Percentiles rank a stretch among this genome's conserved stretches.
Evolutionary conservation across 257 asterid species (phyloP).

Genomic region (Forsythia viridissima): DNA sequence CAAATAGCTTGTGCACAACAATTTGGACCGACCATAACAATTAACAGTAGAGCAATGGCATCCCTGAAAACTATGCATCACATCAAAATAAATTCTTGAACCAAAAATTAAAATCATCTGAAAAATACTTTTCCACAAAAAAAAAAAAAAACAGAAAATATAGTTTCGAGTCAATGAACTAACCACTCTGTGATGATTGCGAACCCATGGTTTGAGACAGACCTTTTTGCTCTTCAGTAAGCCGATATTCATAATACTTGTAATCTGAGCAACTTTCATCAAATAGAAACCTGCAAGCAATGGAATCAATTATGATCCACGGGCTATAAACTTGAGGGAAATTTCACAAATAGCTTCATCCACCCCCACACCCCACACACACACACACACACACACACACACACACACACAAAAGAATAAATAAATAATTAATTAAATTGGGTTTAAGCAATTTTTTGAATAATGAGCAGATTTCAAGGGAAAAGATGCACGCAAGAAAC

Average conservation of each 20-base stretch:
- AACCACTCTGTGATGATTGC: slow-evolving; percentile 54
- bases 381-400: too few relatives aligned
- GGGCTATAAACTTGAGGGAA: neutral
- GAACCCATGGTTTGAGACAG: slow-evolving; percentile 54
- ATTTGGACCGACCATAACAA: neutral
- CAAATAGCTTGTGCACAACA: neutral
- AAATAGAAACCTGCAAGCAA: slow-evolving; percentile 65
- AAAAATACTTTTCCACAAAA: neutral
- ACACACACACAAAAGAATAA: too few relatives aligned
- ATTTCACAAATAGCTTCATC: neutral
- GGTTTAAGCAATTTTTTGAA: too few relatives aligned
- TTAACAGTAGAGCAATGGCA: neutral
- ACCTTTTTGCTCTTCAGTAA: slow-evolving; percentile 71
- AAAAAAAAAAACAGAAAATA: neutral
- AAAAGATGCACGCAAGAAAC: too few relatives aligned
- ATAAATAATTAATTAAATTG: too few relatives aligned
- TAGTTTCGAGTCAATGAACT: slow-evolving; percentile 31
- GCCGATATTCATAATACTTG: slow-evolving; percentile 79
- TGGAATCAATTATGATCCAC: slow-evolving; percentile 13
- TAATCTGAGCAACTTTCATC: slow-evolving; percentile 77
- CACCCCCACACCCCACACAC: too few relatives aligned
- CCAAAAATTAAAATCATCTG: neutral
- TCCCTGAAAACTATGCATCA: slow-evolving; percentile 2
- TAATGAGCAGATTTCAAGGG: too few relatives aligned
- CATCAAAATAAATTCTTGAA: neutral